Conservation (phyloP, 257 asterid genomes). For the Solanum lignicaule region DNA sequence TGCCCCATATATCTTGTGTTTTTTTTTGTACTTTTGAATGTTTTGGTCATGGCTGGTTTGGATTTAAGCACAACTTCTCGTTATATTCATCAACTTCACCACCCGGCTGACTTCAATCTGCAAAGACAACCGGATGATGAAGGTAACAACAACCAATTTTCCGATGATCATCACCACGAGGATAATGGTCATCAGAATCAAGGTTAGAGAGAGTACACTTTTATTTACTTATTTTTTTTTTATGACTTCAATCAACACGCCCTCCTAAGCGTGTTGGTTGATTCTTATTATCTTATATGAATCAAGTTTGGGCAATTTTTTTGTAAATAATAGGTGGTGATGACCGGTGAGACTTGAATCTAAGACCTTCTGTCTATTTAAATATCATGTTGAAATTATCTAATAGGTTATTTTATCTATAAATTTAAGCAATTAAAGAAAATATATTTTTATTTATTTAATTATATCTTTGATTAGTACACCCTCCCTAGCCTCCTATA, state of each 20-base stretch:
- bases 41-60: conserved; percentile 10
- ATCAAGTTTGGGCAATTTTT: not conserved
- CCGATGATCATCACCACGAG: not conserved
- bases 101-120: not conserved
- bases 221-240: not conserved
- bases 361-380: not conserved
- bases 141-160: not conserved
- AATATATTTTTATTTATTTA: not conserved
- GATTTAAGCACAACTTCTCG: conserved; percentile 4
- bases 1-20: not conserved
- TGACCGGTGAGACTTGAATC: not conserved
- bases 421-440: not conserved
- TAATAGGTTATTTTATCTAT: not conserved
- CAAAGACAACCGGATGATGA: not conserved
- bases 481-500: not conserved
- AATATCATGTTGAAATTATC: not conserved
- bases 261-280: not conserved
- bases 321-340: not conserved
- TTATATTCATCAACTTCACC: conserved; percentile 6
- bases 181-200: not conserved
- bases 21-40: not conserved
- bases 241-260: too few species aligned
- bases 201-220: not conserved
- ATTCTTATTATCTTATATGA: not conserved
- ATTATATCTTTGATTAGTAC: not conserved